Conservation (phyloP, 2,329 filamentous ascomycete genomes). For the Neopestalotiopsis rosae region DNA sequence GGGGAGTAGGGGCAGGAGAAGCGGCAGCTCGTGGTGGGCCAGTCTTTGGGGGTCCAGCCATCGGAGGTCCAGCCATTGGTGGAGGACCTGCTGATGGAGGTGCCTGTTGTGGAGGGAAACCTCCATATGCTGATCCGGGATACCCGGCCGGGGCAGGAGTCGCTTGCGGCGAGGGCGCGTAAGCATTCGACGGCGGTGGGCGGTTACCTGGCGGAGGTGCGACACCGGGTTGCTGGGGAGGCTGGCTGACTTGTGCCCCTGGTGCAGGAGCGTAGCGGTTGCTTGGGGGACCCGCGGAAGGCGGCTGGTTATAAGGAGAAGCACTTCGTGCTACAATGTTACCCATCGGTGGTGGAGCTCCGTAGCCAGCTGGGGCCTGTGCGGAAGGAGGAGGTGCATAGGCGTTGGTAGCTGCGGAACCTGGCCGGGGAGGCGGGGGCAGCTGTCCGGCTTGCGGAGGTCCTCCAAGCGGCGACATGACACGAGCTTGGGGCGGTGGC, state of each 20-base stretch:
- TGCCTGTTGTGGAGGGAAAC: conserved; percentile 43
- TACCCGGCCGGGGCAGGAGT: conserved; percentile 60
- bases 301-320: conserved; percentile 87
- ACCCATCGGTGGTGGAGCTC: conserved; percentile 53
- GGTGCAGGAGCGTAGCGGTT: conserved; percentile 79
- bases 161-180: conserved; percentile 54
- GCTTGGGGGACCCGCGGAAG: conserved; percentile 69
- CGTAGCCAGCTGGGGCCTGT: conserved; percentile 36
- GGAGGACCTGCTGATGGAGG: conserved; percentile 43
- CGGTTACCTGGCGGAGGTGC: conserved; percentile 44
- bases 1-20: conserved; percentile 51
- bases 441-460: conserved; percentile 54
- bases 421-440: conserved; percentile 52
- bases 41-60: conserved; percentile 36
- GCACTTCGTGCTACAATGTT: conserved; percentile 69
- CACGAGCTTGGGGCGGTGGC: conserved; percentile 69
- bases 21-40: conserved; percentile 26
- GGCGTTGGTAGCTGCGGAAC: conserved; percentile 63
- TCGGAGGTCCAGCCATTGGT: conserved; percentile 45
- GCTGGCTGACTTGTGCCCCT: conserved; percentile 52
- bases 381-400: conserved; percentile 67
- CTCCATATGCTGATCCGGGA: conserved; percentile 60
- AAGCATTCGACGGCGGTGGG: conserved; percentile 52
- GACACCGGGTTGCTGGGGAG: conserved; percentile 38
- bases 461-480: conserved; percentile 73